These are phyloP conservation scores for Flaveria trinervia DNA, from an alignment of 129 eudicot species.

Conservation along the genomic window DNA sequence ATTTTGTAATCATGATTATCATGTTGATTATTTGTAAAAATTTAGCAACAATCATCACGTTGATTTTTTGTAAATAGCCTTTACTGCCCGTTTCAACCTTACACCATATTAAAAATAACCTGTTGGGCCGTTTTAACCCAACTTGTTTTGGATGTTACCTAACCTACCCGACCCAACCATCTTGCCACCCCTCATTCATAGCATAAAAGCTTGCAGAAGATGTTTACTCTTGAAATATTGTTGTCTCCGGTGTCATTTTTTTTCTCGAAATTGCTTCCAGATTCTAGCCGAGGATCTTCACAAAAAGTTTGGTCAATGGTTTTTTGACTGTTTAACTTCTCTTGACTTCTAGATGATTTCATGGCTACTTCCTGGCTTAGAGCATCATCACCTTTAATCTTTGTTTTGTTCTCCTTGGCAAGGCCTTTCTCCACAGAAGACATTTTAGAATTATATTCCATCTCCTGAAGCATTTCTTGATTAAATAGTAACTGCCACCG, in stretches of 20 bases:
- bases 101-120: background rate
- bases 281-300: conserved; percentile 20
- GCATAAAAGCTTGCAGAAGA: conserved; percentile 17
- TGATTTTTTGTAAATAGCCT: no score
- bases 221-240: conserved; percentile 37
- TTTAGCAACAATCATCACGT: background rate
- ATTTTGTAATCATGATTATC: background rate
- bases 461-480: conserved; percentile 59
- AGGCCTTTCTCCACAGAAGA: conserved; percentile 34
- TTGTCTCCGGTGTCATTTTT: conserved; percentile 6
- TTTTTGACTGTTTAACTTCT: conserved; percentile 28
- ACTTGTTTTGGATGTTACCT: background rate
- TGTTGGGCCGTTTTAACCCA: background rate
- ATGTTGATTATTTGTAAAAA: background rate
- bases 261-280: conserved; percentile 1
- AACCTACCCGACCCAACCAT: background rate
- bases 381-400: conserved; percentile 24
- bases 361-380: conserved; percentile 11
- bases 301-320: conserved; percentile 7
- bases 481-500: conserved; percentile 56
- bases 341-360: conserved; percentile 29
- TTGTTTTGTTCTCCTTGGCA: conserved; percentile 16
- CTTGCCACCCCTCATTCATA: conserved; percentile 1
- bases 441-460: conserved; percentile 39
- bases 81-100: background rate